phyloP scores from a whole-genome alignment of 306 rosid species.

The Castanea sativa region DNA sequence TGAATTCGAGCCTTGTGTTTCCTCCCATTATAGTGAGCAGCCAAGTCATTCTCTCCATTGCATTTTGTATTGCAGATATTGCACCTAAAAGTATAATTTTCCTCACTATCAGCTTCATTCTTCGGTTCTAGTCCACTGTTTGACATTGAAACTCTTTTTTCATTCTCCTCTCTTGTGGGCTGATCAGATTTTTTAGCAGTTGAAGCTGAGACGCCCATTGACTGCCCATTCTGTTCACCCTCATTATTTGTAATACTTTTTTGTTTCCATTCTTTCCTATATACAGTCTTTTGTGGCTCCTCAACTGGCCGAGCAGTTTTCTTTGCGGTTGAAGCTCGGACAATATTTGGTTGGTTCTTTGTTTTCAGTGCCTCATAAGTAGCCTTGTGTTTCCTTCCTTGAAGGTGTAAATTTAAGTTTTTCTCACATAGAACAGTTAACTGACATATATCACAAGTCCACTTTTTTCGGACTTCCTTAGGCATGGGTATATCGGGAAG shows the following conservation, averaged over 20 bases:
- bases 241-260: slow-evolving; percentile 1
- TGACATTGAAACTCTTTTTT: not conserved
- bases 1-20: no score
- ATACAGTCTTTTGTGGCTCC: slow-evolving; percentile 10
- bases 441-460: slow-evolving; percentile 47
- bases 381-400: slow-evolving; percentile 35
- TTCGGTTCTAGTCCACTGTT: no score
- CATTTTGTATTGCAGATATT: no score
- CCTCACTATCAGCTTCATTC: no score
- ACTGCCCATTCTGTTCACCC: not conserved
- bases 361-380: slow-evolving; percentile 30
- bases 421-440: slow-evolving; percentile 4
- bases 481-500: slow-evolving; percentile 11
- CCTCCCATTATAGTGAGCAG: no score
- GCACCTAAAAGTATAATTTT: no score
- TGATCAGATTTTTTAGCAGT: not conserved
- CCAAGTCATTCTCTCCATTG: no score
- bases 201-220: not conserved
- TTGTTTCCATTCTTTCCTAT: slow-evolving; percentile 5
- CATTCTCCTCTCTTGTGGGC: not conserved
- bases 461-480: slow-evolving; percentile 37
- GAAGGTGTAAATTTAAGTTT: slow-evolving; percentile 17
- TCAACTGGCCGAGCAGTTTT: slow-evolving; percentile 6
- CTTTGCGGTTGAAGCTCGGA: not conserved
- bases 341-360: slow-evolving; percentile 13